Base-by-base conservation (phyloP, 176 grass and related monocot species). In the Metroxylon sagu region DNA sequence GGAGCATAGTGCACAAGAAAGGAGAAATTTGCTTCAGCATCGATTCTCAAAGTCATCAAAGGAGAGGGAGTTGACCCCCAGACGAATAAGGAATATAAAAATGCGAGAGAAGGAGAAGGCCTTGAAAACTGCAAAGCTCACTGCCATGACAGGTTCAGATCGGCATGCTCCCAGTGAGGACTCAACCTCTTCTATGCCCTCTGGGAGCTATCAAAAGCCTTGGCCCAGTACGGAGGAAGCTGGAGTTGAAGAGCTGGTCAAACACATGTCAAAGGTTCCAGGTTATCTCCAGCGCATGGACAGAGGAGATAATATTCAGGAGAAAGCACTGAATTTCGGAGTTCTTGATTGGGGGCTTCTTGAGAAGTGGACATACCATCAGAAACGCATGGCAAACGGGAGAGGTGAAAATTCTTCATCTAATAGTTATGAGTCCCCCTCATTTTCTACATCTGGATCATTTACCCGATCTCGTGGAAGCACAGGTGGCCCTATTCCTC, bases 221-320 rank as follows among this genome's bases (percentile, higher is more conserved):
- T 98, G 88, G 94, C 88, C 94, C 73, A 62, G 76, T 15, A 76
- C 82, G 67, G 84, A 82, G 48, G 52, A 53, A 6, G 15, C 57
- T 39, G 80, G 70, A 58, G 62, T 70, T 61, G 94, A 99, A 65
- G 94, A 93, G 57, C 79, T 92, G 76, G 85, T 99, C 23, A 98
- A 85, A 56, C 82, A 98, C 77, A 93, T 92, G 88, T 92, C 88
- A 53, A 83, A 83, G 73, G 88, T 98, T 76, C 88, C 94, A 17
- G 71, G 70, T 19, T 93, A 99, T 89, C 76, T 99, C 52, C 88
- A 86, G 79, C 29, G 17, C 27, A 68, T 57, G 59, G 74, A 87
- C 35, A 85, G 30, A 60, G 28, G 54, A 25, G 74, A 68, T 18
- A 74, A 79, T 49, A 62, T 86, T 82, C 93, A 88, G 64, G 87